Evolutionary conservation across 805 yeast species (phyloP), one percentile per base, ranked within the genome.

Genomic region (Ogataea saltuana): DNA sequence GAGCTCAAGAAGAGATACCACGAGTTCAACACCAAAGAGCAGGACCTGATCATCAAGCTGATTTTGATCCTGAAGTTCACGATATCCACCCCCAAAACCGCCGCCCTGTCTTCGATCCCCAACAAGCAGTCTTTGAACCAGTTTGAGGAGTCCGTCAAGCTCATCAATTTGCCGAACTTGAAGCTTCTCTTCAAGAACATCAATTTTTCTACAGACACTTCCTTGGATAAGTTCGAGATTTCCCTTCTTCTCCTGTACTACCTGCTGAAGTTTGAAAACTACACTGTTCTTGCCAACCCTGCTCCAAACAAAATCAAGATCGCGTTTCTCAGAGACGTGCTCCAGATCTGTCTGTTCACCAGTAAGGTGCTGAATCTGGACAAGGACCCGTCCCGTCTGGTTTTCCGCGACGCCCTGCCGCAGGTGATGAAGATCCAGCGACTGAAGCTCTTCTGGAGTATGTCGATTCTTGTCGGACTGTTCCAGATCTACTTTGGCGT

Each of bases 31-130:
- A 40, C 50, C 4, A 56, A 55, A 31, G 69, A 64, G 35, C 69
- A 64, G 42, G 64, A 59, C 40, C 53, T 64, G n/a, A 71, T 76
- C 45, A 67, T 76, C 12, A 77, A 76, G 54, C 71, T 80, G 25
- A 75, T 78, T 62, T 58, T 78, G 19, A 70, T 73, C 64, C 69
- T 78, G 61, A 76, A 75, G 69, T 77, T 61, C 70, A 76, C 53
- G 53, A 70, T 45, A 56, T 67, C 58, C 60, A 69, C 60, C 50
- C 76, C 64, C n/a, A 60, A 56, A 44, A 41, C 46, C 21, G 41
- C 42, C 30, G 44, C 54, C 5, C 17, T 29, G 9, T 55, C 59
- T 4, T 54, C 57, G 6, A 50, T 62, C 13, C 64, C 63, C 20
- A 56, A 58, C 44, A 56, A 55, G 39, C 51, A 53, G 26, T 54